phyloP scores from a whole-genome alignment of 306 rosid species.

The Cajanus cajan region DNA sequence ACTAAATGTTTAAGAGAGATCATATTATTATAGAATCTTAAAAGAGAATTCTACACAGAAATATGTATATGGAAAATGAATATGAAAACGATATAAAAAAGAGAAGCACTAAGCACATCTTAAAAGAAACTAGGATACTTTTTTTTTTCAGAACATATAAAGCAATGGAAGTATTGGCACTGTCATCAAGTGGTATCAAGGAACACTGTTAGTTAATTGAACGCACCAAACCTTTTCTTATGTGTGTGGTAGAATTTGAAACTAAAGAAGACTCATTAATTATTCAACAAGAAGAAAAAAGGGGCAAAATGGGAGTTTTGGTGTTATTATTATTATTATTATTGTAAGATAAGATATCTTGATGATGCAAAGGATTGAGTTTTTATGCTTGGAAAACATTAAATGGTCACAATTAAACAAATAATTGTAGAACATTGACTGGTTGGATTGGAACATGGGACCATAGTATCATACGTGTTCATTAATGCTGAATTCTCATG shows the following conservation, averaged over 20 bases:
- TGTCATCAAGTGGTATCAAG: conserved; percentile 42
- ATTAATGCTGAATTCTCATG: background rate
- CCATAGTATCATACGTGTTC: conserved; percentile 27
- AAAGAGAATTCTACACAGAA: background rate
- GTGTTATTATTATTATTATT: background rate
- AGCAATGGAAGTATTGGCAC: background rate
- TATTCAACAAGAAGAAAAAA: conserved; percentile 3
- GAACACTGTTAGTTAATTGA: conserved; percentile 51
- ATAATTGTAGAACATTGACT: conserved; percentile 30
- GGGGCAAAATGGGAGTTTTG: conserved; percentile 4
- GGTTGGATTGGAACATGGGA: conserved; percentile 27
- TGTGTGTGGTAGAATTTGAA: conserved; percentile 5
- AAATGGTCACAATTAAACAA: conserved; percentile 20
- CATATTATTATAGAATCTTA: background rate
- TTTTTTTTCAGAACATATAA: background rate
- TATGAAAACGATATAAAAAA: background rate
- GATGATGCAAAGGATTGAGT: conserved; percentile 15
- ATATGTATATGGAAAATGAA: background rate
- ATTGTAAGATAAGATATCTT: background rate
- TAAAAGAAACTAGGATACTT: conserved; percentile 4
- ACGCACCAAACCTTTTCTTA: conserved; percentile 9
- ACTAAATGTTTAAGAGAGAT: too few relatives aligned
- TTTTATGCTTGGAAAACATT: background rate
- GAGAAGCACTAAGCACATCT: background rate
- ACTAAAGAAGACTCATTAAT: background rate